phyloP scores from a whole-genome alignment of 2,329 filamentous ascomycete species.

The Colletotrichum caudatum region DNA sequence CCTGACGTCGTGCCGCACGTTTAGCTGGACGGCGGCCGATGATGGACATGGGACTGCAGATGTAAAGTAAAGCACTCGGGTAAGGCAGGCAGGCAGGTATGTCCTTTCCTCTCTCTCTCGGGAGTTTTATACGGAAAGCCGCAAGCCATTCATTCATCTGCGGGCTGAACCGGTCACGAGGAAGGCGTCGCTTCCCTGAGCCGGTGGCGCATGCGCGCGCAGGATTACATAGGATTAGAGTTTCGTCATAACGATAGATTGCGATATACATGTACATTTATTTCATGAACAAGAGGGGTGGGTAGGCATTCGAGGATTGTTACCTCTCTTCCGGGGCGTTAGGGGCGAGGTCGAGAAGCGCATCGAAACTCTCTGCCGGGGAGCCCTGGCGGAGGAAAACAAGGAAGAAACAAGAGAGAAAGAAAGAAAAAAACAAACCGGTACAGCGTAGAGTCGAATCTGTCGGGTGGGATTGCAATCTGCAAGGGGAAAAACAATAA shows the following conservation, averaged over 20 bases:
- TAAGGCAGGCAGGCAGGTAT: neutral
- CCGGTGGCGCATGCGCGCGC: neutral
- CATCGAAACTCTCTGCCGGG: neutral
- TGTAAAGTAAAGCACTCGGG: neutral
- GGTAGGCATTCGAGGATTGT: neutral
- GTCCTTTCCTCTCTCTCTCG: neutral
- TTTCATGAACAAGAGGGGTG: neutral
- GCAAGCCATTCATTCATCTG: neutral
- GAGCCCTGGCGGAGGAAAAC: neutral
- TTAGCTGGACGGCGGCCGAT: neutral
- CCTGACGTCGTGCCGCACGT: neutral
- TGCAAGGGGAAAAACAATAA: constrained; percentile 5
- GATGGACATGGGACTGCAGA: neutral
- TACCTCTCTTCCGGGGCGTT: neutral
- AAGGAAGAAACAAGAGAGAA: neutral
- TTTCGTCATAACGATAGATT: neutral
- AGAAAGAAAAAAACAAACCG: too few relatives aligned
- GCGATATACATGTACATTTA: neutral
- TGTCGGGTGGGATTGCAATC: neutral
- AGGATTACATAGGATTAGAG: neutral
- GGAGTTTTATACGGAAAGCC: neutral
- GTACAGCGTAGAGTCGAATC: neutral
- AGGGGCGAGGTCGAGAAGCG: neutral
- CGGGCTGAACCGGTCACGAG: neutral
- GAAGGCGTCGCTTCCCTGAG: neutral